Percentiles rank a stretch among this genome's conserved stretches.
phyloP scores from a whole-genome alignment of 257 asterid genomes.

The Plantago elongata region DNA sequence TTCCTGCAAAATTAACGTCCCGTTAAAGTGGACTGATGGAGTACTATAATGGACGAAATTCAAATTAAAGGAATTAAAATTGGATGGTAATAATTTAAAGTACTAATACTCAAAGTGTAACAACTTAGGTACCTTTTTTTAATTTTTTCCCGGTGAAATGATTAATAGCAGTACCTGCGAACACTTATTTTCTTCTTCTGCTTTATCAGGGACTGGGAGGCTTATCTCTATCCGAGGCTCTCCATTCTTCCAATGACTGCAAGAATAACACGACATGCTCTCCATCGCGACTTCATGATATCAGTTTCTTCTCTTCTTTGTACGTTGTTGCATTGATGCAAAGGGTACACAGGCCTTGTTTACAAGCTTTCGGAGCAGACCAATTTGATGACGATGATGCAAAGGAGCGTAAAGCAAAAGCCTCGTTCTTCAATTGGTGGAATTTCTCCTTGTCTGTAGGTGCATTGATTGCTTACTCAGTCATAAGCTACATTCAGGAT shows the following conservation, averaged over 20 bases:
- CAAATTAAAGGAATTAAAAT: too few relatives aligned
- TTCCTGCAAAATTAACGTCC: too few relatives aligned
- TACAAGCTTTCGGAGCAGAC: conserved; percentile 27
- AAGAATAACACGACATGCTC: conserved; percentile 17
- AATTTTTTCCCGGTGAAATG: neutral
- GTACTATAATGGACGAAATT: too few relatives aligned
- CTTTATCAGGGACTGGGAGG: neutral
- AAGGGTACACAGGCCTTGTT: conserved; percentile 38
- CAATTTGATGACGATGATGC: conserved; percentile 26
- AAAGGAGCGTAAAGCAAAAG: conserved; percentile 33
- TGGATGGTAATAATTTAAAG: too few relatives aligned
- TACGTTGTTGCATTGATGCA: conserved; percentile 32
- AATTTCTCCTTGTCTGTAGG: conserved; percentile 30
- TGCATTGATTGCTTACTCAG: conserved; percentile 7
- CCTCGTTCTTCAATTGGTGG: conserved; percentile 50
- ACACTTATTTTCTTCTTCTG: neutral
- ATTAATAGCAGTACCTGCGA: too few relatives aligned
- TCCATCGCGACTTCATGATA: conserved; percentile 21
- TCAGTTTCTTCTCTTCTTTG: conserved; percentile 28
- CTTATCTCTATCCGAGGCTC: neutral
- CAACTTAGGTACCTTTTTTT: too few relatives aligned
- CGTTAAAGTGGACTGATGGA: too few relatives aligned
- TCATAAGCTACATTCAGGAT: conserved; percentile 33
- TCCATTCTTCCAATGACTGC: neutral
- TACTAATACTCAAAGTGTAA: too few relatives aligned